These are phyloP conservation scores for Claviceps maximensis DNA, from an alignment of 2,329 filamentous ascomycete genomes.

Conservation along the genomic window DNA sequence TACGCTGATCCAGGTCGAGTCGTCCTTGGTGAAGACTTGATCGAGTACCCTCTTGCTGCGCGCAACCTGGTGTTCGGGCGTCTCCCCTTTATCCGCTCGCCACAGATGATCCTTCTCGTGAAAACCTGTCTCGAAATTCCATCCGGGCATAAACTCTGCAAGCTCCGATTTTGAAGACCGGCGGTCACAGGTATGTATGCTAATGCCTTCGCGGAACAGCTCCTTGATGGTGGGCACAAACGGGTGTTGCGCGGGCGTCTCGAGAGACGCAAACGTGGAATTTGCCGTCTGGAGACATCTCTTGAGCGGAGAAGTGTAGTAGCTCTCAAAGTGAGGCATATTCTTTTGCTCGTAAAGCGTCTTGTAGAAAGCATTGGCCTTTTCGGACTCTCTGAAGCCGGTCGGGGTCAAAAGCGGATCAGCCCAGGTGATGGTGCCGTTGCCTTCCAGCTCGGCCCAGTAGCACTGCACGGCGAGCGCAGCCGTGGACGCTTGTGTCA, in stretches of 20 bases:
- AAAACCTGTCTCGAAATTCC: conserved; percentile 47
- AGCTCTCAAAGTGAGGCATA: conserved; percentile 48
- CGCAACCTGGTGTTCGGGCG: conserved; percentile 31
- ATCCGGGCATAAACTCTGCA: conserved; percentile 34
- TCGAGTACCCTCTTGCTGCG: conserved; percentile 38
- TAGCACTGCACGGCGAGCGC: conserved; percentile 34
- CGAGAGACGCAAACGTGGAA: conserved; percentile 43
- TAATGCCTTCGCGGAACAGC: conserved; percentile 50
- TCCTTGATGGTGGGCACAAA: conserved; percentile 53
- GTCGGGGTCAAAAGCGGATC: conserved; percentile 47
- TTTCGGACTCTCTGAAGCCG: conserved; percentile 43
- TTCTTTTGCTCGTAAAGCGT: conserved; percentile 35
- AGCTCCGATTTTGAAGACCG: conserved; percentile 43
- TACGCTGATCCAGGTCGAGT: conserved; percentile 42
- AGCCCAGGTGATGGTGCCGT: conserved; percentile 47
- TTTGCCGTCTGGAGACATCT: conserved; percentile 51
- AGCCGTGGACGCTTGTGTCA: neutral
- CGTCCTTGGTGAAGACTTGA: conserved; percentile 40
- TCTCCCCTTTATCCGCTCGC: conserved; percentile 29
- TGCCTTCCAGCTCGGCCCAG: conserved; percentile 51
- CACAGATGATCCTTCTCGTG: conserved; percentile 38
- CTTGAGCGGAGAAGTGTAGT: conserved; percentile 51
- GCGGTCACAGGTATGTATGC: conserved; percentile 55
- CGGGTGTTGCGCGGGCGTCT: conserved; percentile 32
- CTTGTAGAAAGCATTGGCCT: conserved; percentile 47